Percentiles rank a stretch among this genome's conserved stretches.
phyloP scores from a whole-genome alignment of 2,329 filamentous ascomycete species.

The Exophiala aquamarina region DNA sequence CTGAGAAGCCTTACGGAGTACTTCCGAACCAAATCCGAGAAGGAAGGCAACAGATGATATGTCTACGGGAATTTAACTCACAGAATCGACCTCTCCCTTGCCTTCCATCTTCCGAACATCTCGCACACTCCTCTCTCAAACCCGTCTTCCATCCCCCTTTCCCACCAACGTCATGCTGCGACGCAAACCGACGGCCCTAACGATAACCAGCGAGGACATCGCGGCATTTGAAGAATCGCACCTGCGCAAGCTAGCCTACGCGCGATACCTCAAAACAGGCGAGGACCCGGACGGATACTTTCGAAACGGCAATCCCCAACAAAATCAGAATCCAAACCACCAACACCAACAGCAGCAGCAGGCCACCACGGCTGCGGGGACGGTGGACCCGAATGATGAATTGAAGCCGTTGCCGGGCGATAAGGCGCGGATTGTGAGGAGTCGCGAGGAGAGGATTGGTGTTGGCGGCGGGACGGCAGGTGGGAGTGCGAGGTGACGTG shows the following conservation, averaged over 20 bases:
- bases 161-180: conserved; percentile 42
- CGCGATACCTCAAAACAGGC: conserved; percentile 25
- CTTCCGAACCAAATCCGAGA: too few relatives aligned
- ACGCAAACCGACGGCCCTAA: conserved; percentile 52
- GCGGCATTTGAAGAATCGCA: conserved; percentile 44
- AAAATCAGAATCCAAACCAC: conserved; percentile 14
- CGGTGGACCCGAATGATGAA: conserved; percentile 49
- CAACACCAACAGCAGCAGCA: conserved; percentile 21
- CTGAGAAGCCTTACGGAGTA: too few relatives aligned
- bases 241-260: conserved; percentile 22
- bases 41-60: too few relatives aligned
- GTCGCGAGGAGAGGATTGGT: conserved; percentile 46
- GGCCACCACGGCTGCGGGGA: conserved; percentile 25
- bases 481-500: background rate
- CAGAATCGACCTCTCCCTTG: too few relatives aligned
- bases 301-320: conserved; percentile 3
- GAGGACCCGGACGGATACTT: conserved; percentile 29
- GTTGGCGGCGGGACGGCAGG: background rate
- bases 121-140: too few relatives aligned
- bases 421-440: conserved; percentile 48
- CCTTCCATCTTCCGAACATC: too few relatives aligned
- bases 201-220: conserved; percentile 50
- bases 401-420: conserved; percentile 51
- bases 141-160: too few relatives aligned
- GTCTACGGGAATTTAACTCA: too few relatives aligned